Evolutionary conservation across 2,329 filamentous ascomycete genomes (phyloP).

Genomic region (Pseudogymnoascus sp.): DNA sequence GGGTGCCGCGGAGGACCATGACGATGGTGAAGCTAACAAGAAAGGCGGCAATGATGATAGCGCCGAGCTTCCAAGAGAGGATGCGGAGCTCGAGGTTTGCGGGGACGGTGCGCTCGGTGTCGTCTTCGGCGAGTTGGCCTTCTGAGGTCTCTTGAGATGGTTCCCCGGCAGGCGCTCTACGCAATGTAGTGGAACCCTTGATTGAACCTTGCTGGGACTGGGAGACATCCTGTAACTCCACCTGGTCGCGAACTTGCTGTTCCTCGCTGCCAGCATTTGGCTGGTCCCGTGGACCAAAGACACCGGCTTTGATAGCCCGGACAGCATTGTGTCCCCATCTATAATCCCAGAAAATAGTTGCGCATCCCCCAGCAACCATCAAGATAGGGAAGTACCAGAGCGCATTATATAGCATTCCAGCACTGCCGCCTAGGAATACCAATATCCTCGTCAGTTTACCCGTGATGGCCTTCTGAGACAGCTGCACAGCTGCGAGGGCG

Average conservation of each 20-base stretch:
- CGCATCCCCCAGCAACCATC: slow-evolving; percentile 47
- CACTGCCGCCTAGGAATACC: slow-evolving; percentile 55
- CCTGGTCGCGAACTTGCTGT: not conserved
- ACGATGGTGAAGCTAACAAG: slow-evolving; percentile 48
- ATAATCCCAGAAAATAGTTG: slow-evolving; percentile 49
- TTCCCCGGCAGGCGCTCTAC: not conserved
- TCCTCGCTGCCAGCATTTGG: not conserved
- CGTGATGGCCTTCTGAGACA: slow-evolving; percentile 60
- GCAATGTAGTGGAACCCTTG: not conserved
- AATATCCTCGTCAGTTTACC: slow-evolving; percentile 55
- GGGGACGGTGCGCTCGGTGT: slow-evolving; percentile 13
- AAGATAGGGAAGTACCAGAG: slow-evolving; percentile 69
- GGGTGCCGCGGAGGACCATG: slow-evolving; percentile 43
- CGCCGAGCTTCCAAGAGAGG: slow-evolving; percentile 40
- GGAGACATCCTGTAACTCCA: not conserved
- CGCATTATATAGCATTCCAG: slow-evolving; percentile 62
- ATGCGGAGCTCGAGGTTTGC: slow-evolving; percentile 12
- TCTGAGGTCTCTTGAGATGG: not conserved
- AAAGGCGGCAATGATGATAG: slow-evolving; percentile 40
- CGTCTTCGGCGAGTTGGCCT: not conserved
- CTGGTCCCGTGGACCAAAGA: not conserved
- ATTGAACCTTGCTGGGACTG: not conserved
- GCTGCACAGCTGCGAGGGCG: slow-evolving; percentile 59
- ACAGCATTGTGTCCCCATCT: not conserved
- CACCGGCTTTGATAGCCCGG: not conserved